Evolutionary conservation across 164 flowering plant genomes (phyloP), one percentile per base, ranked within the genome.

Genomic region (Piper longum): DNA sequence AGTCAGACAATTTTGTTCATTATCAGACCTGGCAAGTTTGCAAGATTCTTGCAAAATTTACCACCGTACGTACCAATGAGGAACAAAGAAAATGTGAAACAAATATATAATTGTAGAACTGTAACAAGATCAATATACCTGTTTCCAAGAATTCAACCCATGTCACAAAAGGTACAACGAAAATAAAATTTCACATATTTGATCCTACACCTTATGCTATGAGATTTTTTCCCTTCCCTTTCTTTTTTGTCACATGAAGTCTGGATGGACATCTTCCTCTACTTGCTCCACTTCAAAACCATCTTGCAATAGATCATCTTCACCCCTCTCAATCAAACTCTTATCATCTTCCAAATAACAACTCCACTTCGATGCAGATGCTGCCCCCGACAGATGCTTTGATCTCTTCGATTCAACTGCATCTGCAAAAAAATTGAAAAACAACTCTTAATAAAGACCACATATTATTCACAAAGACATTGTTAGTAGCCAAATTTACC

Each of bases 281-380:
- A 18, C 59, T 57, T 7, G 8, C 9, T 57, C 59, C 59, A 2
- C 39, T 3, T 39, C 8, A 14, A 18, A 11, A 2, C 12, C 39
- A 9, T 40, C 41, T 57, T 39, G 40, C 40, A 18, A 6, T 1
- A 18, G 40, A 39, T 3, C 8, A 17, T 57, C 40, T 57, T 48
- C 52, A 12, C 52, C 52, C 52, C 7, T 19, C 40, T 18, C 40
- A 6, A n/a, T 57, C 39, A 18, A 13, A 39, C 26, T 57, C 13
- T 73, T 77, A 0, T 79, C 86, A 61, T 62, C 61, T 39, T 77
- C 73, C 16, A 84, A 61, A 78, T 80, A 84, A 19, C 69, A 65
- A 43, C 42, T 68, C 88, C 91, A 85, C 66, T 80, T 83, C 17
- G 86, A 80, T 57, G 69, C 58, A n/a, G 19, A 57, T 16, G 12